Base-by-base conservation (phyloP, 2,329 filamentous ascomycete genomes). In the Arthrobotrys sphaeroides region DNA sequence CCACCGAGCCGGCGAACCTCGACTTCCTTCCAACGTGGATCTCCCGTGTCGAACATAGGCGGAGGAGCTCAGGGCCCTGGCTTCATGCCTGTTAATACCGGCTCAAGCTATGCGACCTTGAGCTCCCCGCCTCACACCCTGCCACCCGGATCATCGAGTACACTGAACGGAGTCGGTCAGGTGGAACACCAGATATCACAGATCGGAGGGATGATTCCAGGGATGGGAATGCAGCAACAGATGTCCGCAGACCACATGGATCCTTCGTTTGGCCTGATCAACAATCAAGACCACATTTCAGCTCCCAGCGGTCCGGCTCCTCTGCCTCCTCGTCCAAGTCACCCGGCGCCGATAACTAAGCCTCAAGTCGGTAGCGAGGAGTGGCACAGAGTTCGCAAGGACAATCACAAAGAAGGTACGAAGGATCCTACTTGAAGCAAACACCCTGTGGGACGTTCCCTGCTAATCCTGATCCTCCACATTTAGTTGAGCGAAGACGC, bases 341-440 rank as follows among this genome's bases (percentile, higher is more conserved):
- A 86, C 31, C 79, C 85, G 78, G 83, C 84, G 78, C 82, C 86
- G 80, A 82, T 85, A 66, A 84, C 87, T 70, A 98, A 97, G 83
- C 94, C 94, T 5, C 88, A 90, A 5, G 95, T 98, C n/a, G 95
- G 95, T 1, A 95, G 93, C 1, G 93, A 96, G 64, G 94, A 98
- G 83, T 99, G 95, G 95, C 95, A 99, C 83, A 96, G 96, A 82
- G 90, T 96, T 80, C 89, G 95, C 77, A 95, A 96, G 82, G 94
- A 98, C 81, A 99, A 98, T 78, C 95, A 99, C 84, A 99, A 99
- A 88, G 94, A 98, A 87, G 95, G 94, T 95, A 84, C 81, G 87
- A 82, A 62, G 55, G 28, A 33, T 53, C n/a, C 66, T 24, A n/a
- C 49, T 28, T n/a, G 42, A 42, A 26, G 66, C 49, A 38, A 18